phyloP scores from a whole-genome alignment of 73 alveolate genomes.

The Paramecium octaurelia region DNA sequence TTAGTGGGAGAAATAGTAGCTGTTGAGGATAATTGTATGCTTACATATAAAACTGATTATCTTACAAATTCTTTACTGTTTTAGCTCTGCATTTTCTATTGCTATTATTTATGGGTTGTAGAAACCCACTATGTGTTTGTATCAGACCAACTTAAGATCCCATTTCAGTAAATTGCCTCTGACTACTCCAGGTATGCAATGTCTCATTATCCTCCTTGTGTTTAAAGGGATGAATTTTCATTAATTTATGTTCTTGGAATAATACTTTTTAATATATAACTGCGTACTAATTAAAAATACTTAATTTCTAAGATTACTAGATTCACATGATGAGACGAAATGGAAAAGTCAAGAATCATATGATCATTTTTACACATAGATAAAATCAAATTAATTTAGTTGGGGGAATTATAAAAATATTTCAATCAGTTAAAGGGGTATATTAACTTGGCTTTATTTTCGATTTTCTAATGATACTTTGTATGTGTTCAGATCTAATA shows the following conservation, averaged over 20 bases:
- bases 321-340: background rate
- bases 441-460: background rate
- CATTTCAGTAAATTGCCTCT: background rate
- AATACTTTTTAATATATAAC: background rate
- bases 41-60: background rate
- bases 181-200: background rate
- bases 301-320: background rate
- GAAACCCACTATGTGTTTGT: background rate
- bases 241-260: background rate
- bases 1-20: background rate
- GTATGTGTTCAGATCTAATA: background rate
- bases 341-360: background rate
- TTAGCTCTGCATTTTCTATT: background rate
- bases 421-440: background rate
- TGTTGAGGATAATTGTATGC: background rate
- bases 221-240: conserved; percentile 22
- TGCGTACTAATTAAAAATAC: background rate
- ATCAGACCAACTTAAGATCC: background rate
- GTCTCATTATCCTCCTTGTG: background rate
- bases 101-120: background rate
- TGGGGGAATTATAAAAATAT: background rate
- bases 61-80: background rate
- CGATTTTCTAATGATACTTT: background rate
- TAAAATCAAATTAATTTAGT: background rate
- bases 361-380: background rate